Evolutionary conservation across 768 basidiomycete genomes (phyloP), one percentile per base, ranked within the genome.

Genomic region (Lepiota venenata): DNA sequence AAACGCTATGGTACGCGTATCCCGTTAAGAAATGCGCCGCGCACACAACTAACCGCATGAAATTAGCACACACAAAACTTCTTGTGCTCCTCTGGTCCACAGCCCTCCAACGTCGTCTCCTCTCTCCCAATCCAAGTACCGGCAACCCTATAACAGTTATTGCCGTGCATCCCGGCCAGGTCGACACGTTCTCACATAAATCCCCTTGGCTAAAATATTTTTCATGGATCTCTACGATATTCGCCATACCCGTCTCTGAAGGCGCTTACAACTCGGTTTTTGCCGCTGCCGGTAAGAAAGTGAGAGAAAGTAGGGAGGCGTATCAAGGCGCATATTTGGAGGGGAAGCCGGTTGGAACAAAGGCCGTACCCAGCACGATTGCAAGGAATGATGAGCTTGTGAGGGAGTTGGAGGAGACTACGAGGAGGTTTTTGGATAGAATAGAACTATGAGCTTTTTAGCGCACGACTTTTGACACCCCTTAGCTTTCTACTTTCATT

Each of bases 201-300:
- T 62, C 57, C 60, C 43, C 49, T 3, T 21, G 14, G 1, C 18
- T 45, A 18, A 39, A 32, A 39, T 63, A 62, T 22, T 59, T 60
- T 18, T 53, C 54, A 15, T 47, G 65, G 39, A 45, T 68, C 8
- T 56, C 63, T 10, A 50, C 62, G 3, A 36, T 65, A 32, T 51
- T 50, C 18, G 63, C 67, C 20, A 53, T 59, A 8, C 37, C 58
- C 12, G 58, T 63, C 8, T 56, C 56, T 6, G 58, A 58, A 20
- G 67, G 68, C 6, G 65, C 68, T 6, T 63, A 66, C 38, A 66
- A 60, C 38, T 59, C 63, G 7, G 63, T 60, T 6, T 71, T 69
- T 48, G 67, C 68, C 10, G 68, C 66, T 47, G 66, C 68, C 12
- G 58, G 57, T 7, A 66, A 61, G 52, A 56, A 52, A 21, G 56